These are phyloP conservation scores for Fagus sylvatica DNA, from an alignment of 306 rosid species.

Conservation along the genomic window DNA sequence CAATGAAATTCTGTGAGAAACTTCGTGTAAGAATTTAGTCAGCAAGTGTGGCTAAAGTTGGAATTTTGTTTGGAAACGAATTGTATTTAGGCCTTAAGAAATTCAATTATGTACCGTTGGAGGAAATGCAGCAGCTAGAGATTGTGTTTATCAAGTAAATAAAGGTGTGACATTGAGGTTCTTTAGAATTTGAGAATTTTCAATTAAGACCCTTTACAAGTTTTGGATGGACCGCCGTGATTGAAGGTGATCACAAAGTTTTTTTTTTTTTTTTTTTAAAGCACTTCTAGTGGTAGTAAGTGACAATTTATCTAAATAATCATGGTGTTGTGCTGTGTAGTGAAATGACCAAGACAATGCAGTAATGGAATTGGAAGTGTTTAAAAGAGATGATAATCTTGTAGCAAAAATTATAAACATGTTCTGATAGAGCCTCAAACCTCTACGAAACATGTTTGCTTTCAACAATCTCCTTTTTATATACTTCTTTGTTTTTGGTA, in stretches of 20 bases:
- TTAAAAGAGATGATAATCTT: too few relatives aligned
- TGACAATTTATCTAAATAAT: background rate
- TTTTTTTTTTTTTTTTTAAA: background rate
- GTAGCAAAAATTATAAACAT: too few relatives aligned
- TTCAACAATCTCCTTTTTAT: background rate
- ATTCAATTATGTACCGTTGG: too few relatives aligned
- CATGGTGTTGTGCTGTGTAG: background rate
- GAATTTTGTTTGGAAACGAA: background rate
- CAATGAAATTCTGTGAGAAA: background rate
- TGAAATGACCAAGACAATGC: background rate
- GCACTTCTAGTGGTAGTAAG: background rate
- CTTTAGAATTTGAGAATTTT: background rate
- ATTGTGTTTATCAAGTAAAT: background rate
- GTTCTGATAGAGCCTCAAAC: background rate
- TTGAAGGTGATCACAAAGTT: background rate
- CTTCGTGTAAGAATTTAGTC: background rate
- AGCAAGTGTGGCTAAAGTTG: background rate
- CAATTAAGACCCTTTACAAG: background rate
- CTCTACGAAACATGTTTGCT: background rate
- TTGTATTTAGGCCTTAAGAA: background rate
- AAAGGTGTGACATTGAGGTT: background rate
- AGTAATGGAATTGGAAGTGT: background rate
- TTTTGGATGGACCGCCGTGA: background rate
- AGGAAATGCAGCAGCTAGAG: too few relatives aligned
- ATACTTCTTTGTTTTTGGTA: background rate